These are phyloP conservation scores for Penicillium dipodomyicola DNA, from an alignment of 495 filamentous ascomycete genomes.

Conservation along the genomic window DNA sequence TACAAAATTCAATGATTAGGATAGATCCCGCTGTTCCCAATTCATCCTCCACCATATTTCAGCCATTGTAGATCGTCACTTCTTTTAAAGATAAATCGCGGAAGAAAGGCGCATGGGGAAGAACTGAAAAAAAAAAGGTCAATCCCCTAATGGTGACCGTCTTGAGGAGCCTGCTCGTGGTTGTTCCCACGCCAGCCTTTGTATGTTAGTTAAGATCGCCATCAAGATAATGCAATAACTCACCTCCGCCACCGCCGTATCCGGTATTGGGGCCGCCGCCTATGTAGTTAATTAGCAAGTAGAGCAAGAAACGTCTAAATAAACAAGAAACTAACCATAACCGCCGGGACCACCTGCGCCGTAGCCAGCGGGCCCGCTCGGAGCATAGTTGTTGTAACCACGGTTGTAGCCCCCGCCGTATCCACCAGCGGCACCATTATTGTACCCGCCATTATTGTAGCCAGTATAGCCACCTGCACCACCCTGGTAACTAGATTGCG, in stretches of 20 bases:
- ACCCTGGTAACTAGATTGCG: slow-evolving; percentile 32
- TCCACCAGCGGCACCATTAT: slow-evolving; percentile 11
- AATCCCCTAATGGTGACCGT: slow-evolving; percentile 18
- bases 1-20: not conserved
- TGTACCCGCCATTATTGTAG: slow-evolving; percentile 31
- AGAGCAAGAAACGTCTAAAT: not conserved
- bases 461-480: slow-evolving; percentile 34
- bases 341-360: slow-evolving; percentile 20
- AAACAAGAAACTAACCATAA: slow-evolving; percentile 26
- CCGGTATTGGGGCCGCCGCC: slow-evolving; percentile 34
- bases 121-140: not conserved
- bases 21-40: slow-evolving; percentile 2
- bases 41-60: slow-evolving; percentile 16
- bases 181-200: slow-evolving; percentile 37
- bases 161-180: slow-evolving; percentile 23
- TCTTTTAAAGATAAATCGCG: slow-evolving; percentile 8
- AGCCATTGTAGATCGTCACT: slow-evolving; percentile 17
- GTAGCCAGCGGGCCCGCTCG: slow-evolving; percentile 12
- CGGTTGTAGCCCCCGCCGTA: slow-evolving; percentile 31
- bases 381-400: slow-evolving; percentile 19
- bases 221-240: slow-evolving; percentile 10
- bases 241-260: slow-evolving; percentile 39
- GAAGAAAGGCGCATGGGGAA: slow-evolving; percentile 4
- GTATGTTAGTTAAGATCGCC: not conserved
- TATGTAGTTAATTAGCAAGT: slow-evolving; percentile 1